Base-by-base conservation (phyloP, 768 basidiomycete genomes). In the Lenzites betulinus region DNA sequence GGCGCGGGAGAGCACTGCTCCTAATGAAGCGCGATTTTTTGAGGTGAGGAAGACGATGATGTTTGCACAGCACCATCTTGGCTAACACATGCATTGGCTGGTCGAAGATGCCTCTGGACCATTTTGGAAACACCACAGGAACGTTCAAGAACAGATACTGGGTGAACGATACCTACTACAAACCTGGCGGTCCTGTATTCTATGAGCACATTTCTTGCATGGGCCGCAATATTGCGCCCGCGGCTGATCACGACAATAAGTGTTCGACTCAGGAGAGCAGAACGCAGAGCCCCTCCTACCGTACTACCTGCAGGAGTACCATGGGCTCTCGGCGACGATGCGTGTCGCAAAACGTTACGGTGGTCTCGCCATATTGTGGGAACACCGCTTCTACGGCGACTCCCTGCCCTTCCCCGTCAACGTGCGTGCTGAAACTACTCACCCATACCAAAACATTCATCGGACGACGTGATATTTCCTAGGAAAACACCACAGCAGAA, bases 221-320 rank as follows among this genome's bases (percentile, higher is more conserved):
- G 15, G 26, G 8, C 3, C 3, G 30, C 25, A 6, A 30, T 22
- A 36, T 11, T 5, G 5, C 20, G 4, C 22, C 1, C 16, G 13
- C 20, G 12, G 39, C 20, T 48, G n/a, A n/a, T 23, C 30, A 11
- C 18, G 39, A 5, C 25, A 6, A n/a, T 16, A 42, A 82, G 81
- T 81, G 16, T 82, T 81, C 64, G 81, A 82, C 65, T 81, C 80
- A 2, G 81, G 81, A 23, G 81, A 82, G 67, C 79, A 81, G 54
- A 73, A 81, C 54, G 81, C 80, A 0, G 79, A 75, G 44, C 79
- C 80, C 0, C 66, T 82, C 20, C 64, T 81, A 7, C 78, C 78
- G 2, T 82, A 81, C 64, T 82, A 81, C 61, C 69, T 81, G n/a
- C 77, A 79, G 65, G 78, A 82, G 66, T 79, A 76, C 56, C 80